Evolutionary conservation across 306 rosid genomes (phyloP).

Genomic region (Ormosia emarginata): DNA sequence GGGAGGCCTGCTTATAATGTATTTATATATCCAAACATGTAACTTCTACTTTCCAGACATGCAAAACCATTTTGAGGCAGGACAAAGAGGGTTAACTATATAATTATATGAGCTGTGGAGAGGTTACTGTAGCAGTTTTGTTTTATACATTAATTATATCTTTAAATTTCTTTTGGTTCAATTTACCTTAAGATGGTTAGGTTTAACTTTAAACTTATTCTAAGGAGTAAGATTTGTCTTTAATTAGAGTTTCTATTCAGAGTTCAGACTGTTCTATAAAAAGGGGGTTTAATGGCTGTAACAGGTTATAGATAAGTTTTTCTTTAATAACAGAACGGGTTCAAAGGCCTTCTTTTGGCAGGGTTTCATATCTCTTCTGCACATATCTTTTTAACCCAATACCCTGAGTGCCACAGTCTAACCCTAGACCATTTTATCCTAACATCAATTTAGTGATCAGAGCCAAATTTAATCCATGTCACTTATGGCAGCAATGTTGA

Average conservation of each 20-base stretch:
- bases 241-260: not conserved
- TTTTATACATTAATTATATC: not conserved
- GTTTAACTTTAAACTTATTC: not conserved
- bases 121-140: not conserved
- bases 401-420: not conserved
- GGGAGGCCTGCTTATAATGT: not conserved
- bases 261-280: not conserved
- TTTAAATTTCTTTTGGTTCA: not conserved
- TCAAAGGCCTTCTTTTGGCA: not conserved
- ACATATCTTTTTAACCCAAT: not conserved
- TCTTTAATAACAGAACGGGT: not conserved
- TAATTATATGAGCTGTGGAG: not conserved
- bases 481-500: not conserved
- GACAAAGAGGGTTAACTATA: not conserved
- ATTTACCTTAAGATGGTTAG: not conserved
- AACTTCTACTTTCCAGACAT: not conserved
- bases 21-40: conserved; percentile 6
- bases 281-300: not conserved
- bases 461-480: not conserved
- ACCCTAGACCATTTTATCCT: not conserved
- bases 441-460: not conserved
- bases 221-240: not conserved
- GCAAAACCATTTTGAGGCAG: not conserved
- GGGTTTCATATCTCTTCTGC: not conserved
- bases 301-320: not conserved